A percentile compares a stretch with the other conserved stretches of the same genome.
Evolutionary conservation across 108 stramenopile genomes (phyloP).

Genomic region (Nitzschia putrida): DNA sequence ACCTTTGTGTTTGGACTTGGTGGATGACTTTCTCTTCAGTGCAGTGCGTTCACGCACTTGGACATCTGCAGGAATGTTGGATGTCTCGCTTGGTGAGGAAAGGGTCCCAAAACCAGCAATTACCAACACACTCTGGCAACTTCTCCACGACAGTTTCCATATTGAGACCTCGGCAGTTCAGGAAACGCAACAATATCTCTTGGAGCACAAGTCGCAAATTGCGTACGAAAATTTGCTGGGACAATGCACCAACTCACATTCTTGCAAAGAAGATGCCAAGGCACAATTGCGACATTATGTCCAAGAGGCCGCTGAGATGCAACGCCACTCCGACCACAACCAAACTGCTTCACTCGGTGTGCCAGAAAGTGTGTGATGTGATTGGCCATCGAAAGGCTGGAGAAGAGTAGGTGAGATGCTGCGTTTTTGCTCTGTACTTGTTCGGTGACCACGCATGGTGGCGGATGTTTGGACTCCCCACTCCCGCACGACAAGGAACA

Average conservation of each 20-base stretch:
- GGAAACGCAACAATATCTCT: constrained; percentile 31
- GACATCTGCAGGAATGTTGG: constrained; percentile 82
- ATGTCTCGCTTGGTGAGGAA: constrained; percentile 37
- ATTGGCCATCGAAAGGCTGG: too few species aligned
- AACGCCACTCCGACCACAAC: too few species aligned
- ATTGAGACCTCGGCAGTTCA: constrained; percentile 6
- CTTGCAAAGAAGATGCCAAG: constrained; percentile 49
- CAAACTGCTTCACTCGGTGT: too few species aligned
- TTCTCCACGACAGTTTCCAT: constrained; percentile 27
- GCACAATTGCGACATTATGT: constrained; percentile 16
- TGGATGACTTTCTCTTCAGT: constrained; percentile 50
- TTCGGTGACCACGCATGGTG: too few species aligned
- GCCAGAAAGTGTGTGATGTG: too few species aligned
- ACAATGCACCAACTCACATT: constrained; percentile 56
- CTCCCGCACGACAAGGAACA: too few species aligned
- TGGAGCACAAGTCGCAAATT: constrained; percentile 26
- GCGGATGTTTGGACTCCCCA: too few species aligned
- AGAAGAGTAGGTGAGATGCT: too few species aligned
- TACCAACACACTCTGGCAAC: constrained; percentile 18
- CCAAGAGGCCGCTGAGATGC: background rate
- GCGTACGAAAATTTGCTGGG: constrained; percentile 57
- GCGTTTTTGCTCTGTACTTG: too few species aligned
- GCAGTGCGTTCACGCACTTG: constrained; percentile 76
- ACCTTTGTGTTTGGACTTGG: constrained; percentile 51
- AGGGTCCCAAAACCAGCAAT: background rate